phyloP scores from a whole-genome alignment of 495 filamentous ascomycete genomes.

The Xylaria castorea region DNA sequence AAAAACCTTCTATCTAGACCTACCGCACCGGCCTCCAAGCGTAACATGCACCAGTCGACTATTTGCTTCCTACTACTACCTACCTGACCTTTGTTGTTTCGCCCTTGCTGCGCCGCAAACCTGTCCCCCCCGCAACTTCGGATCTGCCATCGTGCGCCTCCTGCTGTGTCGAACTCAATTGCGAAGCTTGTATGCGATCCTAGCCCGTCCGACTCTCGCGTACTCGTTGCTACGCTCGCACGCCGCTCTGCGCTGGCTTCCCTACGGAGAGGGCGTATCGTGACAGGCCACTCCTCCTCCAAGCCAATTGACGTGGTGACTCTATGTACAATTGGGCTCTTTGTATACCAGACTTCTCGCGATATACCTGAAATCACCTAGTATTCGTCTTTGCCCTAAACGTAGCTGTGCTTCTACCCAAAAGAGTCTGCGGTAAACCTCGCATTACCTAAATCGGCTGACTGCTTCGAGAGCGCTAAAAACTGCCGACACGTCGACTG shows the following conservation, averaged over 20 bases:
- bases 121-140: constrained; percentile 9
- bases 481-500: neutral
- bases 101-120: constrained; percentile 20
- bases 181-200: constrained; percentile 14
- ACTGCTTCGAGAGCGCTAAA: neutral
- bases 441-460: constrained; percentile 1
- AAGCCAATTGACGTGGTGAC: constrained; percentile 22
- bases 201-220: neutral
- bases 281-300: neutral
- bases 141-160: neutral
- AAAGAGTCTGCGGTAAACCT: constrained; percentile 12
- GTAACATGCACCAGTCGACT: constrained; percentile 1
- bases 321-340: constrained; percentile 22
- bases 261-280: neutral
- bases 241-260: neutral
- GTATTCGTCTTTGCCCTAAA: constrained; percentile 7
- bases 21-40: neutral
- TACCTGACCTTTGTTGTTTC: neutral
- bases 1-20: constrained; percentile 19
- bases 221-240: constrained; percentile 6
- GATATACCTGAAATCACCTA: constrained; percentile 8
- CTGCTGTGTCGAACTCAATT: constrained; percentile 17
- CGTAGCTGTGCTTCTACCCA: constrained; percentile 18
- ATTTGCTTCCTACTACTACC: constrained; percentile 20
- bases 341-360: constrained; percentile 25